Conservation (phyloP, 2,329 filamentous ascomycete species). For the Diaporthe helianthi region DNA sequence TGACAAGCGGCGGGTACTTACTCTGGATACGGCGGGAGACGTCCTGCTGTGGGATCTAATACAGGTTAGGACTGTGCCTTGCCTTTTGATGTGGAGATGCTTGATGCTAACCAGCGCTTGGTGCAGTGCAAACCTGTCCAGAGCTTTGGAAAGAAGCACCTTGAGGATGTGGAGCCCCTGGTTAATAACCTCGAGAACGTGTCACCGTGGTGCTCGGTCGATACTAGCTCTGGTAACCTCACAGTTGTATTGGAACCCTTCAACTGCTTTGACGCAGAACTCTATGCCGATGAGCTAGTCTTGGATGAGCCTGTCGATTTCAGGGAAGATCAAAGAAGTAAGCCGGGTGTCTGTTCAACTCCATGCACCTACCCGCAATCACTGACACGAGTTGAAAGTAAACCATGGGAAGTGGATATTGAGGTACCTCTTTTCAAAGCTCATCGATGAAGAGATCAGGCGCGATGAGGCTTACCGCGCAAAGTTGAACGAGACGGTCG, state of each 20-base stretch:
- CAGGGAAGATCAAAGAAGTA: constrained; percentile 91
- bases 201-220: constrained; percentile 94
- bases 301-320: constrained; percentile 80
- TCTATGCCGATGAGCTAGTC: constrained; percentile 90
- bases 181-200: constrained; percentile 90
- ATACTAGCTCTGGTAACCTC: constrained; percentile 89
- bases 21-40: constrained; percentile 92
- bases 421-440: constrained; percentile 85
- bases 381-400: constrained; percentile 57
- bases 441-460: constrained; percentile 89
- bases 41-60: constrained; percentile 95
- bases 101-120: constrained; percentile 35
- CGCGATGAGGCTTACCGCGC: constrained; percentile 79
- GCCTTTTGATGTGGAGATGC: background rate
- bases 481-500: constrained; percentile 67
- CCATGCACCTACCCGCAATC: constrained; percentile 32
- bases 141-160: constrained; percentile 91
- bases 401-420: constrained; percentile 97
- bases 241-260: constrained; percentile 92
- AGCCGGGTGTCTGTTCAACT: constrained; percentile 41
- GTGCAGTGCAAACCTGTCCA: constrained; percentile 80
- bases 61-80: constrained; percentile 63
- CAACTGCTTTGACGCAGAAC: constrained; percentile 96
- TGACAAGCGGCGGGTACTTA: constrained; percentile 87
- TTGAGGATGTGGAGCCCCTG: constrained; percentile 88